Conservation (phyloP, 306 rosid species). For the Casuarina glauca region DNA sequence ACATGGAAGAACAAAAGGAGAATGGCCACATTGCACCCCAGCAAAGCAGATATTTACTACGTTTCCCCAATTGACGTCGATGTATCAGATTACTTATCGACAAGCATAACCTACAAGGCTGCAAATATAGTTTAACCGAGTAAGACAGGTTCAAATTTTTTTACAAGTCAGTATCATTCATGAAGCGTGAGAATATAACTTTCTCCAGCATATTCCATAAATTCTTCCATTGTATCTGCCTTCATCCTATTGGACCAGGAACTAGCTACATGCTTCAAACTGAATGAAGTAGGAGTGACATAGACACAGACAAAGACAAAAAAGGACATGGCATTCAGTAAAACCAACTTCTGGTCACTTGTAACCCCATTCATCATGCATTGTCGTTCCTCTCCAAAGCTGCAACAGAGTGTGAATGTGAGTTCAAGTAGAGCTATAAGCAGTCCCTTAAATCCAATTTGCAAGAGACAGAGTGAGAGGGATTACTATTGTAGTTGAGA, state of each 20-base stretch:
- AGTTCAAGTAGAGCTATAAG: background rate
- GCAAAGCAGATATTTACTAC: background rate
- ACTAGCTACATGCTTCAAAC: background rate
- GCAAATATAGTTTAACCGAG: background rate
- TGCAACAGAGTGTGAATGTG: constrained; percentile 32
- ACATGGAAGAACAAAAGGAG: background rate
- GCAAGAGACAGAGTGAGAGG: constrained; percentile 11
- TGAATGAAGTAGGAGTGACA: background rate
- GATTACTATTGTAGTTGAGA: constrained; percentile 83
- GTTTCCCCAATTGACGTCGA: background rate
- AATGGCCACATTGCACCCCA: background rate
- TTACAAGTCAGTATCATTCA: background rate
- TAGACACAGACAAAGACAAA: background rate
- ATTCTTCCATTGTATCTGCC: background rate
- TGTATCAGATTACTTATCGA: background rate
- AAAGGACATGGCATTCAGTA: background rate
- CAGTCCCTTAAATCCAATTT: background rate
- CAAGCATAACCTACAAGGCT: background rate
- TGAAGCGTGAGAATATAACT: background rate
- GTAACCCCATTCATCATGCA: constrained; percentile 36
- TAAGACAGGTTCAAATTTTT: background rate
- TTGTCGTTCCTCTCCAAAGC: constrained; percentile 69
- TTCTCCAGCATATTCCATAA: background rate
- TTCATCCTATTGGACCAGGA: background rate
- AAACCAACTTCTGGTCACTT: constrained; percentile 22